Evolutionary conservation across 257 asterid species (phyloP), one percentile per base, ranked within the genome.

Genomic region (Nicotiana attenuata): DNA sequence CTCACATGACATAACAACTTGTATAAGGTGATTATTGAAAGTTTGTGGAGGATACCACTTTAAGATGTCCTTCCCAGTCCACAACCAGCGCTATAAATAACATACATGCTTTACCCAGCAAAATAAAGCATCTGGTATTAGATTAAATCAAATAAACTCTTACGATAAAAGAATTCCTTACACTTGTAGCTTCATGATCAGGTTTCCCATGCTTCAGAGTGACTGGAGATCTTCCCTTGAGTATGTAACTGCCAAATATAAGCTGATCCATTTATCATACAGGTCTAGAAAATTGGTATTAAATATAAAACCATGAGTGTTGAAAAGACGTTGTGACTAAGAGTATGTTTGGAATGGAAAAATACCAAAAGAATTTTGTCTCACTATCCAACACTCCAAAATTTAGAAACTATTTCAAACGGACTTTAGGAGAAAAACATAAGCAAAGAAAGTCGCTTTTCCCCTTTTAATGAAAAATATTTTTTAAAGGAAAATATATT

Each of bases 161-260:
- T 73, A 66, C 31, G 56, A 64, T 35, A n/a, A 33, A 56, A 69
- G 80, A 81, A 31, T 67, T 59, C 67, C 94, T 87, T 87, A 94
- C 99, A 79, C 88, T 89, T 65, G 93, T 92, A 82, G 98, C 92
- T 87, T 89, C 93, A 57, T 96, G 97, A 85, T 96, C 98, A 50
- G 98, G 97, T 85, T 88, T 92, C 77, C 98, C 99, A 89, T 96
- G 99, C 88, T 87, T 92, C 89, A 96, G 87, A 1, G 97, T 96
- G 97, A 94, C 92, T 15, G 97, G 98, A 83, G 94, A 94, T 89
- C 89, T 89, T 80, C 98, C 99, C 87, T 83, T 92, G 93, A 91
- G 85, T 84, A 96, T 55, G 83, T 96, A 96, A 87, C 98, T 96
- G 89, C 78, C 77, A 83, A 83, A 55, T 73, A 80, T 85, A 66